A percentile compares a stretch with the other conserved stretches of the same genome.
phyloP scores from a whole-genome alignment of 1,139 yeast species.

The Zygosaccharomyces sapae region DNA sequence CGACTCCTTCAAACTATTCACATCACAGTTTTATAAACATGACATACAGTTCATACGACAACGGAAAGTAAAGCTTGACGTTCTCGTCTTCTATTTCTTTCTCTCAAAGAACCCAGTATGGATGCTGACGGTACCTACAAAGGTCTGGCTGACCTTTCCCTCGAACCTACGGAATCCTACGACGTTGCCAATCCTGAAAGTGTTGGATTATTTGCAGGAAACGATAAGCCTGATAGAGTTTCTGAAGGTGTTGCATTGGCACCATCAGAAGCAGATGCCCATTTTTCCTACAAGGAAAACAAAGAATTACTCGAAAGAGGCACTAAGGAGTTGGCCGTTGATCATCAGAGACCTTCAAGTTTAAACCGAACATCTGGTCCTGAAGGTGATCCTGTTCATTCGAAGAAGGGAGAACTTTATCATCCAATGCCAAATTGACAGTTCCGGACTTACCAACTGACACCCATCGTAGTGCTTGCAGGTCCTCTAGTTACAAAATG shows the following conservation, averaged over 20 bases:
- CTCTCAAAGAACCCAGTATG: constrained; percentile 16
- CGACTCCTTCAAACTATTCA: too few relatives aligned
- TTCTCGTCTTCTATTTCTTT: not conserved
- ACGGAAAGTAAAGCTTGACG: too few relatives aligned
- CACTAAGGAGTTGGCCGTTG: constrained; percentile 32
- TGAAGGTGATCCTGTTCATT: not conserved
- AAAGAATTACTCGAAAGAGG: constrained; percentile 33
- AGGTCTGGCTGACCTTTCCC: constrained; percentile 24
- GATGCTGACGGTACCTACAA: constrained; percentile 17
- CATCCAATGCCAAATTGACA: constrained; percentile 27
- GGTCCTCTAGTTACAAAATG: constrained; percentile 39
- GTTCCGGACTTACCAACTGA: constrained; percentile 31
- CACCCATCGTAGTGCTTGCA: constrained; percentile 3
- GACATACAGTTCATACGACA: too few relatives aligned
- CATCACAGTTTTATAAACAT: too few relatives aligned
- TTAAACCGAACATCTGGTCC: not conserved
- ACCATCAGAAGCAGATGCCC: constrained; percentile 19
- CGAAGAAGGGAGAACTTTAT: constrained; percentile 23
- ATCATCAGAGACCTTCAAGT: constrained; percentile 10
- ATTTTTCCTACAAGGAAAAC: constrained; percentile 35
- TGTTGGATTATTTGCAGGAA: constrained; percentile 16
- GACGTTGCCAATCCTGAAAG: constrained; percentile 17
- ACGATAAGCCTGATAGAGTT: constrained; percentile 13
- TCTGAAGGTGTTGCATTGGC: constrained; percentile 11
- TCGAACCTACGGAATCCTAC: constrained; percentile 27